phyloP scores from a whole-genome alignment of 306 rosid species.

The Trifolium fragiferum region DNA sequence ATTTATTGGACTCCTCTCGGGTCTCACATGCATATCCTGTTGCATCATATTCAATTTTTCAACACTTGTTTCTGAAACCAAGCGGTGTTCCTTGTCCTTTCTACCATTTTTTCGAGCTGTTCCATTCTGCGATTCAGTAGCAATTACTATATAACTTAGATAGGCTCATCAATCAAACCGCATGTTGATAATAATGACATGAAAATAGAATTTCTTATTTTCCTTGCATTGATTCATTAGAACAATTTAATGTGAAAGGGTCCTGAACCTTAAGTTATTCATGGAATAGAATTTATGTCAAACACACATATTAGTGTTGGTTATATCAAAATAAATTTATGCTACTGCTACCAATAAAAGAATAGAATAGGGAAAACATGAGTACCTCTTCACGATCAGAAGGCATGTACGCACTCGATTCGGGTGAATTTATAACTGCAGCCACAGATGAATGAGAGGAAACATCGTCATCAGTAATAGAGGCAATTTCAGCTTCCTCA shows the following conservation, averaged over 20 bases:
- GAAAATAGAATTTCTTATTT: constrained; percentile 24
- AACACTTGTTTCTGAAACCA: constrained; percentile 51
- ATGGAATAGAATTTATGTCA: constrained; percentile 24
- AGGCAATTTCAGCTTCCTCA: constrained; percentile 77
- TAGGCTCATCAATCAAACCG: constrained; percentile 23
- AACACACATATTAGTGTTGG: constrained; percentile 6
- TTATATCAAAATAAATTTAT: constrained; percentile 13
- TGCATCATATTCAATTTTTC: constrained; percentile 50
- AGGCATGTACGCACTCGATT: constrained; percentile 50
- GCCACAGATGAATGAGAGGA: constrained; percentile 81
- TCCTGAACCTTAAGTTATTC: constrained; percentile 17
- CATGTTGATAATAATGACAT: constrained; percentile 1
- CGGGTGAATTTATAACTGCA: constrained; percentile 49
- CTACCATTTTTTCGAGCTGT: constrained; percentile 44
- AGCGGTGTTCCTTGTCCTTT: constrained; percentile 46
- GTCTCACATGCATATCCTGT: constrained; percentile 52
- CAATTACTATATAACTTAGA: constrained; percentile 40
- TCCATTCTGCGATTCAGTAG: constrained; percentile 59
- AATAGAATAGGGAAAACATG: constrained; percentile 16
- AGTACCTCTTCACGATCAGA: constrained; percentile 67
- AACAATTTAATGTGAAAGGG: constrained; percentile 15
- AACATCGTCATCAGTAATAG: constrained; percentile 90
- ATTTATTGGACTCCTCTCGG: constrained; percentile 56
- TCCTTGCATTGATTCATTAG: constrained; percentile 29
- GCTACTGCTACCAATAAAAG: constrained; percentile 14